Conservation (phyloP, 2,329 filamentous ascomycete species). For the Aspergillus bombycis region DNA sequence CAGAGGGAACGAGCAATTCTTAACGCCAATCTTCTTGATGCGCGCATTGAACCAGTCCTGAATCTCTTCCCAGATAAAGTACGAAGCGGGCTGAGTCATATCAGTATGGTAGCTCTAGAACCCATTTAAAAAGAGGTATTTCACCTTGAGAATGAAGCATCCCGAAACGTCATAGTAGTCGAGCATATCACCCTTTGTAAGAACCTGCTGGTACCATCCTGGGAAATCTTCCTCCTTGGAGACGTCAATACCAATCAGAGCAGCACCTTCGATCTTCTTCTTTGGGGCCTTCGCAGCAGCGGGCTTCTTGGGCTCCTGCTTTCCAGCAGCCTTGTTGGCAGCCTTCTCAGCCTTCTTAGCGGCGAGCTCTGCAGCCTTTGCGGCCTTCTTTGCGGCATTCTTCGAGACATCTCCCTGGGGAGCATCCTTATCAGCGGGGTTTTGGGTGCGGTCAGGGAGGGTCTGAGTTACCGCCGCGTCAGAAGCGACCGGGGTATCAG, state of each 20-base stretch:
- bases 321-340: constrained; percentile 47
- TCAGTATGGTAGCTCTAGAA: constrained; percentile 13
- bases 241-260: constrained; percentile 83
- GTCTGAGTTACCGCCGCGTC: constrained; percentile 33
- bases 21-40: constrained; percentile 89
- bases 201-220: constrained; percentile 96
- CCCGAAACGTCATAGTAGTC: constrained; percentile 98
- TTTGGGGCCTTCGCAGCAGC: constrained; percentile 44
- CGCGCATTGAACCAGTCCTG: constrained; percentile 61
- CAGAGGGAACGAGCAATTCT: constrained; percentile 95
- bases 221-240: constrained; percentile 85
- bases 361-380: constrained; percentile 32
- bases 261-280: constrained; percentile 63
- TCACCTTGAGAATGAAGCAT: constrained; percentile 86
- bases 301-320: constrained; percentile 49
- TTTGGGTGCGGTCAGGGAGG: constrained; percentile 44
- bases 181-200: constrained; percentile 95
- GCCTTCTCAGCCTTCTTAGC: constrained; percentile 55
- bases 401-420: constrained; percentile 39
- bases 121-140: background rate
- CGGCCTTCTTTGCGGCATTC: constrained; percentile 32
- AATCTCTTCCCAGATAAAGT: constrained; percentile 70
- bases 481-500: constrained; percentile 29
- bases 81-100: constrained; percentile 59
- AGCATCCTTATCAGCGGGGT: constrained; percentile 41